A percentile compares a stretch with the other conserved stretches of the same genome.
Evolutionary conservation across 2,329 filamentous ascomycete genomes (phyloP).

Genomic region (Basipetospora chlamydospora): DNA sequence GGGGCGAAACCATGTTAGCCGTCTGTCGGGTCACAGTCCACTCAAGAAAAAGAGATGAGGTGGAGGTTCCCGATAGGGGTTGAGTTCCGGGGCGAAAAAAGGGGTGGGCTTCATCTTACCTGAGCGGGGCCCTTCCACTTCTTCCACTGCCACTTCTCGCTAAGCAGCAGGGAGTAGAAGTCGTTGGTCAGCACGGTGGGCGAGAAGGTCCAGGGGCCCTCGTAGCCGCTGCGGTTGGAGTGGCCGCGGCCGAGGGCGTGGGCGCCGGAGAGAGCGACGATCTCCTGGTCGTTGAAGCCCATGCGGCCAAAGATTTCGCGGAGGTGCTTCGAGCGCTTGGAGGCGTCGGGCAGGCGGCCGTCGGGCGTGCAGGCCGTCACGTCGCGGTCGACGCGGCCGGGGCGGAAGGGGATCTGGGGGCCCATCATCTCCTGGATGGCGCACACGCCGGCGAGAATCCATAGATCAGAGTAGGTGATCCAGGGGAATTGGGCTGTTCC

Average conservation of each 20-base stretch:
- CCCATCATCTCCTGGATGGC: conserved; percentile 94
- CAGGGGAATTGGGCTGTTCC: conserved; percentile 59
- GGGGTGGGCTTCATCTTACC: conserved; percentile 21
- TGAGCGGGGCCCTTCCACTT: conserved; percentile 86
- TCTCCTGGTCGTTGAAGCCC: conserved; percentile 96
- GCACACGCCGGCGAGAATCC: conserved; percentile 76
- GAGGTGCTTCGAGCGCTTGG: conserved; percentile 67
- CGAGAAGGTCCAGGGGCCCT: conserved; percentile 84
- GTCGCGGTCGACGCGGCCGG: conserved; percentile 71
- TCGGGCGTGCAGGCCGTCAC: conserved; percentile 79
- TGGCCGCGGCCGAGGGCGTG: conserved; percentile 87
- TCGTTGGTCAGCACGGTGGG: conserved; percentile 89
- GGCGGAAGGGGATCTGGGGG: conserved; percentile 73
- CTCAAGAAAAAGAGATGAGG: no score
- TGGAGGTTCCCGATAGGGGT: no score
- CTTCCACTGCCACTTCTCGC: conserved; percentile 85
- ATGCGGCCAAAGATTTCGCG: conserved; percentile 90
- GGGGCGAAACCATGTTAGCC: conserved; percentile 1
- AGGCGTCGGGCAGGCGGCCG: conserved; percentile 69
- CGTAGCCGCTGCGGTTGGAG: conserved; percentile 72
- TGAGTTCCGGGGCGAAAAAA: no score
- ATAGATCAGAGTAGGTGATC: conserved; percentile 94
- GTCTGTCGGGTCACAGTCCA: no score
- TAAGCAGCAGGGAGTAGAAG: conserved; percentile 74
- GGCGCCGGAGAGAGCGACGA: conserved; percentile 75